A percentile compares a stretch with the other conserved stretches of the same genome.
These are phyloP conservation scores for Kuraishia borneana DNA, from an alignment of 805 yeast species.

Conservation along the genomic window DNA sequence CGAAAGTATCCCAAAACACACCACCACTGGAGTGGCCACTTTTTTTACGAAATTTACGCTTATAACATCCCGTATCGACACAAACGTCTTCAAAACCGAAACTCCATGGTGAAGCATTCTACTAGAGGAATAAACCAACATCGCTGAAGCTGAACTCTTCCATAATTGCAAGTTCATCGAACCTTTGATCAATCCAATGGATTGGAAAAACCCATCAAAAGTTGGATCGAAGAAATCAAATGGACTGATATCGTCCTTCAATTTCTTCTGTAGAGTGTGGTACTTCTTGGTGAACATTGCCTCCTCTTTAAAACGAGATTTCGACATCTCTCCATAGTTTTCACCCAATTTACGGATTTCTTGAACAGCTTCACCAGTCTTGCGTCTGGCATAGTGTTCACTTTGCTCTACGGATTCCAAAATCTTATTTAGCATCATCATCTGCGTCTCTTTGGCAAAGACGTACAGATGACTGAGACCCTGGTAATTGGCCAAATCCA, in stretches of 20 bases:
- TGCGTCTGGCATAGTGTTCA: constrained; percentile 57
- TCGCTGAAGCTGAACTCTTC: constrained; percentile 17
- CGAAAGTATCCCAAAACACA: constrained; percentile 40
- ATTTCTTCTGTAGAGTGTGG: constrained; percentile 47
- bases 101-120: constrained; percentile 3
- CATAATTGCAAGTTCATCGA: constrained; percentile 10
- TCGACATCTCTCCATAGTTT: constrained; percentile 51
- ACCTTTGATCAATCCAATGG: constrained; percentile 26
- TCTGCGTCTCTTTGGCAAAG: constrained; percentile 63
- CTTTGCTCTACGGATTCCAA: constrained; percentile 48
- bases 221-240: constrained; percentile 78
- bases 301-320: constrained; percentile 54
- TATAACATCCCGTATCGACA: constrained; percentile 21
- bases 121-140: constrained; percentile 10
- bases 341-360: constrained; percentile 53
- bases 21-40: constrained; percentile 40
- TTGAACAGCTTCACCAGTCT: constrained; percentile 51
- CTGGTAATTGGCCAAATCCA: constrained; percentile 32
- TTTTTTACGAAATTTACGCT: constrained; percentile 29
- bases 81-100: constrained; percentile 21
- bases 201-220: constrained; percentile 41
- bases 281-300: constrained; percentile 74
- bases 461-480: constrained; percentile 58
- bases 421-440: constrained; percentile 54
- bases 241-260: constrained; percentile 49